Conservation (phyloP, 176 grass and related monocot species). For the Miscanthus lutarioriparius region DNA sequence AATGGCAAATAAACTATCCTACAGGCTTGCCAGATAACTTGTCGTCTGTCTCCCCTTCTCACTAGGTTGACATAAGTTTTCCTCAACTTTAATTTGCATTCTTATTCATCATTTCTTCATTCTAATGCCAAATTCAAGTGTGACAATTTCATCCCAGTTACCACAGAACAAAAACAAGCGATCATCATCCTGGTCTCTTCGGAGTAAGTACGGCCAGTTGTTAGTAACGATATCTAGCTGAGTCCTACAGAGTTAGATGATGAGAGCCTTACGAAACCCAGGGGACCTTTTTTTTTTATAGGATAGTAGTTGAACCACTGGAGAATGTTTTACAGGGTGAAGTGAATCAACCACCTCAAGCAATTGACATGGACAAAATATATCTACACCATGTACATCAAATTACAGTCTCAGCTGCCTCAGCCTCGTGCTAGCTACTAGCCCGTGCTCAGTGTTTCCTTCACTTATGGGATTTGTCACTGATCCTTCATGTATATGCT, state of each 20-base stretch:
- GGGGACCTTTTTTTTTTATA: slow-evolving; percentile 22
- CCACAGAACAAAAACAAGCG: background rate
- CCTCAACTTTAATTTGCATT: background rate
- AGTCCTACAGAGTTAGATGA: background rate
- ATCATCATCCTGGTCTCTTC: background rate
- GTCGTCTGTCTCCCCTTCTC: background rate
- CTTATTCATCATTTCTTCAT: background rate
- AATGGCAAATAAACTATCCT: too few relatives aligned
- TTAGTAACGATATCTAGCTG: background rate
- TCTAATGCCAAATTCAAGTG: background rate
- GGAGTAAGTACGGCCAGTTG: background rate
- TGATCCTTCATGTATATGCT: background rate
- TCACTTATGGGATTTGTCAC: background rate
- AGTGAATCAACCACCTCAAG: slow-evolving; percentile 34
- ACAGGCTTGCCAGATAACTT: background rate
- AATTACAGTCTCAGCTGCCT: slow-evolving; percentile 36
- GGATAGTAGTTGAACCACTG: slow-evolving; percentile 29
- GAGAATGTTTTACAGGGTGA: slow-evolving; percentile 47
- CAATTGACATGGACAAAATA: slow-evolving; percentile 51
- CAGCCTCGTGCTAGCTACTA: slow-evolving; percentile 37
- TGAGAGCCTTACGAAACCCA: background rate
- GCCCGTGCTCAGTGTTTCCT: slow-evolving; percentile 10
- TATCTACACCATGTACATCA: slow-evolving; percentile 78
- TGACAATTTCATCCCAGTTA: background rate
- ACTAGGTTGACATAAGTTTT: background rate